A percentile compares a stretch with the other conserved stretches of the same genome.
These are phyloP conservation scores for Candida caryicola DNA, from an alignment of 805 yeast genomes.

Conservation along the genomic window DNA sequence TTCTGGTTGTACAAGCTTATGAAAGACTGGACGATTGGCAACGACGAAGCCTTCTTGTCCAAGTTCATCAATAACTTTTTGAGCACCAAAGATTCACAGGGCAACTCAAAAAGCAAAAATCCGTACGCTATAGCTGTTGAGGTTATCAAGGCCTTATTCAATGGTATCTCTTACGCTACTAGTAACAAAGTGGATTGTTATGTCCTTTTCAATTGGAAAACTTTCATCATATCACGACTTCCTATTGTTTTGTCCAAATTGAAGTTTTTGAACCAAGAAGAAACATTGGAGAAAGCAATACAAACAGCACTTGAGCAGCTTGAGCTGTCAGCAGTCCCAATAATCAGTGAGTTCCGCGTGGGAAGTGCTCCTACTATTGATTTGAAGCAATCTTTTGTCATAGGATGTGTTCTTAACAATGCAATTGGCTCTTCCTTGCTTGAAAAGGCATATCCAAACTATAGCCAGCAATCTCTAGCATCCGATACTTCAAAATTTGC, in stretches of 20 bases:
- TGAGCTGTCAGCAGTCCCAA: conserved; percentile 1
- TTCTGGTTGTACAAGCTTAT: conserved; percentile 28
- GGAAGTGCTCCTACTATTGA: conserved; percentile 17
- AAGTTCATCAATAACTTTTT: conserved; percentile 10
- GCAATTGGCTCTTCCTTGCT: conserved; percentile 24
- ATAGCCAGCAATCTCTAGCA: conserved; percentile 20
- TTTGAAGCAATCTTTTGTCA: conserved; percentile 26
- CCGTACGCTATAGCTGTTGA: conserved; percentile 14
- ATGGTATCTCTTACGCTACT: conserved; percentile 18
- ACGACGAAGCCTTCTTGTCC: conserved; percentile 12
- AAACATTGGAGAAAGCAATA: conserved; percentile 17
- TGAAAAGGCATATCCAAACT: conserved; percentile 25
- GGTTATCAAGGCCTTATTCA: conserved; percentile 20
- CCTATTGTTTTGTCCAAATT: conserved; percentile 23
- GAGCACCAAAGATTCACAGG: conserved; percentile 6
- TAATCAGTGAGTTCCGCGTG: conserved; percentile 1
- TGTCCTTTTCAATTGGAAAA: conserved; percentile 34
- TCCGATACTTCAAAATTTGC: conserved; percentile 27
- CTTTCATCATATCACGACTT: conserved; percentile 29
- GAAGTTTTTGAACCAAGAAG: conserved; percentile 12
- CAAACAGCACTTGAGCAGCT: conserved; percentile 13
- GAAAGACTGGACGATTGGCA: conserved; percentile 21
- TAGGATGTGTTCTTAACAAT: conserved; percentile 29
- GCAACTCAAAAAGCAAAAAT: conserved; percentile 11
- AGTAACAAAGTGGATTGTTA: conserved; percentile 20